These are phyloP conservation scores for Hygrophoropsis aurantiaca DNA, from an alignment of 768 basidiomycete genomes.

Conservation along the genomic window DNA sequence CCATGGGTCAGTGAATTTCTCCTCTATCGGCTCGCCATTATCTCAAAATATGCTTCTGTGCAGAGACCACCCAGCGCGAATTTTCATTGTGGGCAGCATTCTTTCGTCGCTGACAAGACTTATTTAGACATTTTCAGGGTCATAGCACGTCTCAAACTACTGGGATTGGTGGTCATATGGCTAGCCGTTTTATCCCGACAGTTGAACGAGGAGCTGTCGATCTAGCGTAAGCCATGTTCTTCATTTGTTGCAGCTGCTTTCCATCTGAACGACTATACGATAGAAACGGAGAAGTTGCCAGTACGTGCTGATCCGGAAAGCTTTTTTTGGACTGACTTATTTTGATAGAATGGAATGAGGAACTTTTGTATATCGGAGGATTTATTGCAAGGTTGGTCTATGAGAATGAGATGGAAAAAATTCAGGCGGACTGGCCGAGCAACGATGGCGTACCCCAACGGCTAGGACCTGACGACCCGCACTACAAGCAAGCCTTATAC, in stretches of 20 bases:
- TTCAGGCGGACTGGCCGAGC: conserved; percentile 38
- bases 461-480: neutral
- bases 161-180: conserved; percentile 61
- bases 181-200: conserved; percentile 89
- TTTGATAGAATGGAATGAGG: conserved; percentile 79
- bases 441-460: neutral
- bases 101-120: neutral
- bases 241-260: no score
- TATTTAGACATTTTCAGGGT: conserved; percentile 45
- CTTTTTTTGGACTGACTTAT: neutral
- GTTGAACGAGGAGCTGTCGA: conserved; percentile 93
- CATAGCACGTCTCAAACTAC: conserved; percentile 92
- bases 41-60: conserved; percentile 38
- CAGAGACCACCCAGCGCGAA: conserved; percentile 48
- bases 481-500: conserved; percentile 50
- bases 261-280: neutral
- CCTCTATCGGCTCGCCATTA: neutral
- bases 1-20: conserved; percentile 52
- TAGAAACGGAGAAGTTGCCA: conserved; percentile 82
- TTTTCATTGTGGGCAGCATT: conserved; percentile 68
- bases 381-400: conserved; percentile 80
- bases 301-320: conserved; percentile 37
- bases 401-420: conserved; percentile 68
- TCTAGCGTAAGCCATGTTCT: conserved; percentile 60
- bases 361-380: conserved; percentile 81